Conservation (phyloP, 257 asterid genomes). For the Cynanchum wilfordii region DNA sequence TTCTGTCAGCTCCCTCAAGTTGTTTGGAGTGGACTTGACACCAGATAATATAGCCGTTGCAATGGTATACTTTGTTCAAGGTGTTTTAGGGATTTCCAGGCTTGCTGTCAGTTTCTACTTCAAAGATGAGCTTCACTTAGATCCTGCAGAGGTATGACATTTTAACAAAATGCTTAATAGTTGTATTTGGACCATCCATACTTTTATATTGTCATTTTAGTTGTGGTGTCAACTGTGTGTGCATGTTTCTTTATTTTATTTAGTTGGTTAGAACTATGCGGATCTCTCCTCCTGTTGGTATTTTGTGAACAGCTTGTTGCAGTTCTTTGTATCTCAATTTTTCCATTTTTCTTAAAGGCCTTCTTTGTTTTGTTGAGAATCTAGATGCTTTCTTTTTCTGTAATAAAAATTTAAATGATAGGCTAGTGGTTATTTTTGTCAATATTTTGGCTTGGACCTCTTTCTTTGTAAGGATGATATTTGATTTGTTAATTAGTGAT, state of each 20-base stretch:
- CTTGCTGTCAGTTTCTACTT: slow-evolving; percentile 93
- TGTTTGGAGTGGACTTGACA: slow-evolving; percentile 82
- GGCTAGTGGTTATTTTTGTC: background rate
- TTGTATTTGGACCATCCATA: background rate
- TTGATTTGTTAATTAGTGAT: background rate
- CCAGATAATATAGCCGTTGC: slow-evolving; percentile 97
- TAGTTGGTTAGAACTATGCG: background rate
- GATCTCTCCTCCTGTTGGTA: background rate
- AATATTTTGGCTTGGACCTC: background rate
- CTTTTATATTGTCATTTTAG: background rate
- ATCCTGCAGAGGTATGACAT: slow-evolving; percentile 91
- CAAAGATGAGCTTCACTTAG: slow-evolving; percentile 95
- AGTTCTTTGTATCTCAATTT: background rate
- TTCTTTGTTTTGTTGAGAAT: background rate
- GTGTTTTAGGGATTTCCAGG: slow-evolving; percentile 88
- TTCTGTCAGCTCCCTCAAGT: slow-evolving; percentile 44
- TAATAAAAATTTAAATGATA: background rate
- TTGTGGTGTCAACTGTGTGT: background rate
- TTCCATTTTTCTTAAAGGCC: no score
- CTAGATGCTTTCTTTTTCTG: background rate
- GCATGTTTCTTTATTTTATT: background rate
- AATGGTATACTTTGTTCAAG: slow-evolving; percentile 98
- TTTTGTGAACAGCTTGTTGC: background rate
- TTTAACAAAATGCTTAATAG: background rate
- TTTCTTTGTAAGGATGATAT: background rate